Evolutionary conservation across 805 yeast species (phyloP).

Genomic region (Naumovozyma baii): DNA sequence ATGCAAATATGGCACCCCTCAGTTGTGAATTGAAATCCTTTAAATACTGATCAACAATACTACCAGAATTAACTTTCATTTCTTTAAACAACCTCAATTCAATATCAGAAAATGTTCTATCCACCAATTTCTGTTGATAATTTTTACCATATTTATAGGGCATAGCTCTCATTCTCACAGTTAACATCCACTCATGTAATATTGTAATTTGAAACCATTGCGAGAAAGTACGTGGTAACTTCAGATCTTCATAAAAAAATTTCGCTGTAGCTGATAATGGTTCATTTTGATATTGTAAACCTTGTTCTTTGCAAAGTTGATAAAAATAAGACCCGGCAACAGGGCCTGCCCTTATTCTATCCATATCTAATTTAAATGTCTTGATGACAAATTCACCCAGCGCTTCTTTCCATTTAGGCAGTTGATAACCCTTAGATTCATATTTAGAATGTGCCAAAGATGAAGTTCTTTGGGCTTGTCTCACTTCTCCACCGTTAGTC

Average conservation of each 20-base stretch:
- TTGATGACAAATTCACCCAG: conserved; percentile 59
- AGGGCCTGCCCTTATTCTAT: conserved; percentile 83
- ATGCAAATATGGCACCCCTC: conserved; percentile 79
- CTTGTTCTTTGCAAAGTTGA: conserved; percentile 80
- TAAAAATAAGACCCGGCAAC: conserved; percentile 85
- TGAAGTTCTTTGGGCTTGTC: conserved; percentile 24
- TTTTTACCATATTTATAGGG: conserved; percentile 81
- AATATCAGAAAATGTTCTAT: conserved; percentile 81
- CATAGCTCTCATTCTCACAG: conserved; percentile 92
- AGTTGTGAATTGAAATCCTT: conserved; percentile 86
- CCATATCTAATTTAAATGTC: conserved; percentile 74
- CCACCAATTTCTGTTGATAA: conserved; percentile 87
- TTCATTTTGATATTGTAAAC: conserved; percentile 64
- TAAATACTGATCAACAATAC: conserved; percentile 75
- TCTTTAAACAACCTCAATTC: conserved; percentile 79
- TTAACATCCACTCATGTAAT: conserved; percentile 86
- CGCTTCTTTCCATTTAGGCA: conserved; percentile 43
- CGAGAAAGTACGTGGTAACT: conserved; percentile 77
- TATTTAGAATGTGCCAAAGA: conserved; percentile 32
- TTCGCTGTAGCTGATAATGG: conserved; percentile 61
- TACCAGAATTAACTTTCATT: conserved; percentile 70
- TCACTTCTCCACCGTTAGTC: conserved; percentile 28
- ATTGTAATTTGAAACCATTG: conserved; percentile 93
- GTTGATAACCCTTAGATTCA: conserved; percentile 30
- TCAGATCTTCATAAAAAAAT: conserved; percentile 78